These are phyloP conservation scores for Dactylellina leptospora DNA, from an alignment of 2,329 filamentous ascomycete genomes.

Conservation along the genomic window DNA sequence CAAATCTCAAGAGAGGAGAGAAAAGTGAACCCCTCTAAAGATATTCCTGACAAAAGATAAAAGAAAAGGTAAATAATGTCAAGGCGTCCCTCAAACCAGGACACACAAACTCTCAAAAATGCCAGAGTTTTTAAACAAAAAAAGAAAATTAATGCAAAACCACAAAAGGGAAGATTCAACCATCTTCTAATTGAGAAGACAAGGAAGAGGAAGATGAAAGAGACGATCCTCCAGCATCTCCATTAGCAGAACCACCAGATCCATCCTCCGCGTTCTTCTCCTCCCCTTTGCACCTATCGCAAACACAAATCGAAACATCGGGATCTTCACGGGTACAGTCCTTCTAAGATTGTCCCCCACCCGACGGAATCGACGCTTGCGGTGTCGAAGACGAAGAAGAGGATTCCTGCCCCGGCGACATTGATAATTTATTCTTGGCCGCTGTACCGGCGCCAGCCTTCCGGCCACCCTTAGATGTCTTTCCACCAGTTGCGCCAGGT, in stretches of 20 bases:
- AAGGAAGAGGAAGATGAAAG: neutral
- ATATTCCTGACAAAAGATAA: too few species aligned
- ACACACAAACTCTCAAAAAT: too few species aligned
- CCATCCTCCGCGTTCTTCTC: constrained; percentile 10
- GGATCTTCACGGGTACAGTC: constrained; percentile 27
- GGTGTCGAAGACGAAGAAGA: constrained; percentile 28
- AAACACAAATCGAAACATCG: constrained; percentile 26
- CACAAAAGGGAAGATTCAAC: too few species aligned
- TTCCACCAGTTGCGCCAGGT: constrained; percentile 55
- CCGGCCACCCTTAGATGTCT: constrained; percentile 31
- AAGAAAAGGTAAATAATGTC: too few species aligned
- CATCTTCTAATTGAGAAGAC: neutral
- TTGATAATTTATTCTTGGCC: constrained; percentile 14
- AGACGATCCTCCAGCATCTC: too few species aligned
- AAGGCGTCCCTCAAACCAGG: too few species aligned
- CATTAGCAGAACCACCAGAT: constrained; percentile 10
- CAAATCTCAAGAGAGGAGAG: too few species aligned
- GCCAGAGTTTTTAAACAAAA: too few species aligned
- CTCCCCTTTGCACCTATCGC: constrained; percentile 19
- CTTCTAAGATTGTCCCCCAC: constrained; percentile 35
- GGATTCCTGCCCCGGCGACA: neutral
- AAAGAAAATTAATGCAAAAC: too few species aligned
- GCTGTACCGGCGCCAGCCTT: neutral
- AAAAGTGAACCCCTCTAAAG: too few species aligned
- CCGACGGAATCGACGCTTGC: constrained; percentile 9